Conservation (phyloP, 1,284 basidiomycete species). For the Puccinia triticina region DNA sequence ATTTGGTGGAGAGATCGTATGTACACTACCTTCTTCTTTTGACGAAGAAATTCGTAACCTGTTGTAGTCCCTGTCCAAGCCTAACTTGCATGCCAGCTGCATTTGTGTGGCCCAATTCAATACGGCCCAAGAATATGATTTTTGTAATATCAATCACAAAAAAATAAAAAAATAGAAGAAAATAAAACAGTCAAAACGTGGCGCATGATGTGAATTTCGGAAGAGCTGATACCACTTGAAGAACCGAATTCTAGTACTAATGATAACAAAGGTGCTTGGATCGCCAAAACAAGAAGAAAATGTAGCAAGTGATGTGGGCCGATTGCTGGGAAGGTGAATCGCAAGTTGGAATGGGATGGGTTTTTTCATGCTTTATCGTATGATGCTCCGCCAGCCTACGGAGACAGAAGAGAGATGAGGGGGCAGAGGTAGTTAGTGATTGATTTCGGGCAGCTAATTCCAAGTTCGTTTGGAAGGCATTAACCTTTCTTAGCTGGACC, state of each 20-base stretch:
- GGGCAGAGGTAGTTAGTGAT: neutral
- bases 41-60: neutral
- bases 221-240: neutral
- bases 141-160: neutral
- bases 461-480: conserved; percentile 53
- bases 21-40: neutral
- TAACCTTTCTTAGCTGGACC: conserved; percentile 72
- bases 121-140: neutral
- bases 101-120: neutral
- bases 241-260: neutral
- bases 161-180: neutral
- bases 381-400: conserved; percentile 50
- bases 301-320: neutral
- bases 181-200: neutral
- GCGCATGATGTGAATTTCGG: neutral
- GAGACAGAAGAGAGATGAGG: neutral
- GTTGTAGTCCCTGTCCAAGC: neutral
- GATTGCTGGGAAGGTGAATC: neutral
- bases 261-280: neutral
- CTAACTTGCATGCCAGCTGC: neutral
- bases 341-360: neutral
- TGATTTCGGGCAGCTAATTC: no score
- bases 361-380: conserved; percentile 44
- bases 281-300: neutral
- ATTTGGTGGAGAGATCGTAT: neutral